These are phyloP conservation scores for Curvularia sp. DNA, from an alignment of 2,329 filamentous ascomycete genomes.

Conservation along the genomic window DNA sequence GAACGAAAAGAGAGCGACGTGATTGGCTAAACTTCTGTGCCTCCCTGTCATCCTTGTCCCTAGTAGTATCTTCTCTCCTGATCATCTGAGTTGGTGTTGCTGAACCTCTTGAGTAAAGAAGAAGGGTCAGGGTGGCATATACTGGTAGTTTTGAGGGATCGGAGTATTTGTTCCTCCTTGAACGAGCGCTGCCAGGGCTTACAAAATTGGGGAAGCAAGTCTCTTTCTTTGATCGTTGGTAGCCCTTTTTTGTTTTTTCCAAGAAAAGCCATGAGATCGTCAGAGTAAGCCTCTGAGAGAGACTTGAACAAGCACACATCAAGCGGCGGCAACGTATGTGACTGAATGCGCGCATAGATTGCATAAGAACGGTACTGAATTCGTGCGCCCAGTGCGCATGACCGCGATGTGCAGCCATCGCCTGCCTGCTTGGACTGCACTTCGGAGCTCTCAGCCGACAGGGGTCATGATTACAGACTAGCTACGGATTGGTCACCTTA, in stretches of 20 bases:
- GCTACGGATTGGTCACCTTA: neutral
- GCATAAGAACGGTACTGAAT: neutral
- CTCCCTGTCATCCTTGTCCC: no score
- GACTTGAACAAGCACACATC: neutral
- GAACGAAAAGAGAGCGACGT: no score
- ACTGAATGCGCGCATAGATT: neutral
- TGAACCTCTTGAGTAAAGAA: no score
- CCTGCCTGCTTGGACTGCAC: neutral
- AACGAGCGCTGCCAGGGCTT: neutral
- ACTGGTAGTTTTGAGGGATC: no score
- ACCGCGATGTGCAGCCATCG: slow-evolving; percentile 1
- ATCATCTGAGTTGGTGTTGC: no score
- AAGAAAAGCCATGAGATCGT: neutral
- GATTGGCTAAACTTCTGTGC: no score
- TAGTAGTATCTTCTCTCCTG: no score
- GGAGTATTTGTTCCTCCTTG: neutral
- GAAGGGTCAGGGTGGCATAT: no score
- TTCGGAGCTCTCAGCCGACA: neutral
- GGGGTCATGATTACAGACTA: neutral
- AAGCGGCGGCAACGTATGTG: neutral
- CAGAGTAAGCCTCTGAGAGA: neutral
- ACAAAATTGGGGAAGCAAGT: neutral
- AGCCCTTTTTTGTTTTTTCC: neutral
- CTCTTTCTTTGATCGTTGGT: neutral
- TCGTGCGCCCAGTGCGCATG: neutral